Evolutionary conservation across 768 basidiomycete species (phyloP).

Genomic region (Plicaturopsis crispa): DNA sequence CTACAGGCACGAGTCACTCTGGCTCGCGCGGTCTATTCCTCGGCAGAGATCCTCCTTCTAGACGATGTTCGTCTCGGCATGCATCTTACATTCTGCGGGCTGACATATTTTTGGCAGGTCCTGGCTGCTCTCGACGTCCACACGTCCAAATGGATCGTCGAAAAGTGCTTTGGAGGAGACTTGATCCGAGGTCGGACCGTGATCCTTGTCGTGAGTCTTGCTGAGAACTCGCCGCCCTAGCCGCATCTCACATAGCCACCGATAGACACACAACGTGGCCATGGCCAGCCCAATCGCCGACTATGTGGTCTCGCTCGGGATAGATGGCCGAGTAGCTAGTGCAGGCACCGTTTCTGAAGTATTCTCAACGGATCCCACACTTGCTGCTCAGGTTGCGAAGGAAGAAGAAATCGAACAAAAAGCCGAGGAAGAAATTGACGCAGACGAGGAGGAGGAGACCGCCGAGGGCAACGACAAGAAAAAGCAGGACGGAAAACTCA

Average conservation of each 20-base stretch:
- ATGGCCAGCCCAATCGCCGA: slow-evolving; percentile 16
- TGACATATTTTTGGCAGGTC: slow-evolving; percentile 10
- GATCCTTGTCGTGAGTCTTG: slow-evolving; percentile 37
- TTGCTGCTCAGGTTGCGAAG: not conserved
- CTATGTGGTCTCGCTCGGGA: slow-evolving; percentile 27
- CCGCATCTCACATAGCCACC: not conserved
- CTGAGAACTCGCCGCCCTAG: slow-evolving; percentile 18
- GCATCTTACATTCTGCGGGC: no score
- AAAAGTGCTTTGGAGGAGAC: slow-evolving; percentile 40
- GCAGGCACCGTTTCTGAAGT: slow-evolving; percentile 28
- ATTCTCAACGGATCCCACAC: not conserved
- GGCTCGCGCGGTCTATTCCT: slow-evolving; percentile 30
- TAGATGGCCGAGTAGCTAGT: slow-evolving; percentile 30
- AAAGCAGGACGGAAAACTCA: slow-evolving; percentile 30
- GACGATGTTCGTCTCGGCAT: slow-evolving; percentile 42
- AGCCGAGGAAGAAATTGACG: not conserved
- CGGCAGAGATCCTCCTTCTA: slow-evolving; percentile 33
- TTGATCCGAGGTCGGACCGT: slow-evolving; percentile 41
- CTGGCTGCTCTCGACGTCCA: slow-evolving; percentile 28
- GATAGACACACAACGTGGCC: slow-evolving; percentile 25
- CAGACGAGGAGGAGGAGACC: not conserved
- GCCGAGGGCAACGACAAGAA: slow-evolving; percentile 11
- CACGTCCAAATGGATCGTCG: slow-evolving; percentile 43
- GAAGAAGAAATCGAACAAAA: not conserved
- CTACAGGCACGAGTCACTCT: slow-evolving; percentile 31